Conservation (phyloP, 1,284 basidiomycete species). For the Leccinum fallax region DNA sequence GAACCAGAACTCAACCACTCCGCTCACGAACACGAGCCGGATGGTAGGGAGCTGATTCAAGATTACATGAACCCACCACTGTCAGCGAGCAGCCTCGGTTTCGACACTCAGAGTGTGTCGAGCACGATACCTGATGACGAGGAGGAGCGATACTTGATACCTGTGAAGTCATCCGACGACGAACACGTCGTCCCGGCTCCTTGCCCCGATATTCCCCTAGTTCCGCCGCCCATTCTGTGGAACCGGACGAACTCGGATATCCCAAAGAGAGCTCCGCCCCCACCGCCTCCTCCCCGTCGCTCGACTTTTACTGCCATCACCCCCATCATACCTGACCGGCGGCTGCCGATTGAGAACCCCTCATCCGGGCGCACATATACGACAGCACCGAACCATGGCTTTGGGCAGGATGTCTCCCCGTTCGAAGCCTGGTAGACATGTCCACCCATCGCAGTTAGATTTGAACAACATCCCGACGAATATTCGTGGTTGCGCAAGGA, state of each 20-base stretch:
- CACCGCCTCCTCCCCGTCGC: constrained; percentile 46
- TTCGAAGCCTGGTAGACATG: constrained; percentile 36
- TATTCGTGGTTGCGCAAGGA: constrained; percentile 27
- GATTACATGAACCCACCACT: constrained; percentile 47
- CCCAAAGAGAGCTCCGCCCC: constrained; percentile 35
- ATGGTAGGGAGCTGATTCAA: constrained; percentile 20
- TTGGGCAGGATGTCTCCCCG: constrained; percentile 25
- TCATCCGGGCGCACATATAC: constrained; percentile 13
- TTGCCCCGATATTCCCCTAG: constrained; percentile 18
- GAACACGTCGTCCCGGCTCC: constrained; percentile 17
- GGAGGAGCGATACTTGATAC: constrained; percentile 39
- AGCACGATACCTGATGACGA: constrained; percentile 47
- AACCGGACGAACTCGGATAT: constrained; percentile 28
- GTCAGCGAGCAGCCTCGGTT: constrained; percentile 27
- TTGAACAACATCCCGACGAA: constrained; percentile 27
- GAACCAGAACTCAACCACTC: constrained; percentile 8
- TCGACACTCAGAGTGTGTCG: constrained; percentile 47
- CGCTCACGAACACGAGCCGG: constrained; percentile 12
- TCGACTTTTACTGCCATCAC: constrained; percentile 18
- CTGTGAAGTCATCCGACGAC: constrained; percentile 27
- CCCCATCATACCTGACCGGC: constrained; percentile 29
- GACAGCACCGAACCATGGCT: constrained; percentile 1
- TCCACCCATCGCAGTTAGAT: constrained; percentile 20
- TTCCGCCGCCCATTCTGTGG: constrained; percentile 36
- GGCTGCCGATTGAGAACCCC: constrained; percentile 13